These are phyloP conservation scores for Saturnispora saitoi DNA, from an alignment of 805 yeast genomes.

Conservation along the genomic window DNA sequence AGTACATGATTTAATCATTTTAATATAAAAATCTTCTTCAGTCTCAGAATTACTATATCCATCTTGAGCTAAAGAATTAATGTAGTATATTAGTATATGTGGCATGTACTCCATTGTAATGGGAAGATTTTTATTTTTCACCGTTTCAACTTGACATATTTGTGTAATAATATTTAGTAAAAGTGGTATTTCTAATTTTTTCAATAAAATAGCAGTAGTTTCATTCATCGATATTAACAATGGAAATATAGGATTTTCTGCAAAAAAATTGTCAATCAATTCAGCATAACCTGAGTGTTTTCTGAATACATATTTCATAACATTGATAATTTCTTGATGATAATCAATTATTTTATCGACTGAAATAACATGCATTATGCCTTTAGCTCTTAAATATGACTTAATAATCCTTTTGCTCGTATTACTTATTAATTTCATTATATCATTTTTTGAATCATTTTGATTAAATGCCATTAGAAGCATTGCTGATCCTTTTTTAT, in stretches of 20 bases:
- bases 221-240: conserved; percentile 17
- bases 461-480: conserved; percentile 4
- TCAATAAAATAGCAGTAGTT: neutral
- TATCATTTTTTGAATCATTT: conserved; percentile 3
- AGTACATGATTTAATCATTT: conserved; percentile 15
- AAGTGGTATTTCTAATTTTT: neutral
- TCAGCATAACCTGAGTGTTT: conserved; percentile 7
- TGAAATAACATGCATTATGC: conserved; percentile 5
- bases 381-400: neutral
- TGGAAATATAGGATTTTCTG: conserved; percentile 22
- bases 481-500: neutral
- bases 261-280: conserved; percentile 19
- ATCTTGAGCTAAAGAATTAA: conserved; percentile 15
- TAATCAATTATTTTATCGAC: neutral
- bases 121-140: conserved; percentile 6
- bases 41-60: conserved; percentile 6
- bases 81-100: conserved; percentile 19
- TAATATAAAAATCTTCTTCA: conserved; percentile 19
- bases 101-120: conserved; percentile 22
- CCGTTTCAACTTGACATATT: conserved; percentile 2
- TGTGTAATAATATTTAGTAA: conserved; percentile 1
- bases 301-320: conserved; percentile 7
- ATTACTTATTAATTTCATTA: neutral
- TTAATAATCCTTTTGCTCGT: neutral
- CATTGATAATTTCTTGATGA: conserved; percentile 6